Base-by-base conservation (phyloP, 2,329 filamentous ascomycete species). In the Orbilia javanica region DNA sequence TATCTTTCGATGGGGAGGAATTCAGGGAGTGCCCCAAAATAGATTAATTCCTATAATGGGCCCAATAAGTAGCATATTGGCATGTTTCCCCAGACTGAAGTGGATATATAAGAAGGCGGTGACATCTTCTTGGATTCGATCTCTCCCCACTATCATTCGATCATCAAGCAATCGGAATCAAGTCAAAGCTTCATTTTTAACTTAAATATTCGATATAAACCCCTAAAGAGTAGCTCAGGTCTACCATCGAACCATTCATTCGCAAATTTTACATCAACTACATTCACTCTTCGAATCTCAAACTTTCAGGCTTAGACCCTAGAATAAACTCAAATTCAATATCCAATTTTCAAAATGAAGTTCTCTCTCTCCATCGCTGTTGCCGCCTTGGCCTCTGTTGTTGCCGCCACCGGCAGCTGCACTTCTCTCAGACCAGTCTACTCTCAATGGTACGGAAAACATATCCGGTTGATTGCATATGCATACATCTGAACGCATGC, bases 221-320 rank as follows among this genome's bases (percentile, higher is more conserved):
- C 44, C 7, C 67, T n/a, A 34, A 18, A n/a, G 13, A 36, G 67
- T 72, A 78, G 67, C 73, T 18, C 66, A 6, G 67, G 73, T 64
- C 67, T 67, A 78, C 73, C 53, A 42, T 42, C 20, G 11, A 70
- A 66, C 74, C 55, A 66, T 36, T 78, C 74, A 60, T 67, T 78
- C 48, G 18, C 18, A 25, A 44, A 18, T 42, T 53, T 34, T 60
- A 22, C 44, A 70, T 50, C 50, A 22, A 53, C 27, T 20, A 42
- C 53, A 74, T 48, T 65, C 60, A 39, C 39, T 50, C 42, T 36
- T 68, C 22, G 42, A 65, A 65, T 57, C 27, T 22, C 39, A 15
- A 27, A 18, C 20, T 4, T 52, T 44, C 25, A 66, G 63, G 39
- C 53, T 25, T 36, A 60, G 68, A 53, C 53, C 53, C 57, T 62